Evolutionary conservation across 768 basidiomycete genomes (phyloP).

Genomic region (Psilocybe tampanensis): DNA sequence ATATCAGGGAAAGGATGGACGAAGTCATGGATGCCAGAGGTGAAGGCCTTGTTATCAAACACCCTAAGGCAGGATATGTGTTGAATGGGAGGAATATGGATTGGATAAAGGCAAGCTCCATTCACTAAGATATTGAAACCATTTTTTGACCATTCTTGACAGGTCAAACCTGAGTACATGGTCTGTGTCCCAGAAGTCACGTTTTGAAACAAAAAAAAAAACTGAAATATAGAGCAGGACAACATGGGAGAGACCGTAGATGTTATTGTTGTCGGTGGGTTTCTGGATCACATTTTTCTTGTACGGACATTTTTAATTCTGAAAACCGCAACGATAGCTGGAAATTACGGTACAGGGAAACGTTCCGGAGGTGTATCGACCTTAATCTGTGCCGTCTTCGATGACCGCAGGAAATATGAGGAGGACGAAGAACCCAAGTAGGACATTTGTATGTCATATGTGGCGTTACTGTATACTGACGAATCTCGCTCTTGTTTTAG

Average conservation of each 20-base stretch:
- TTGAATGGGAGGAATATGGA: constrained; percentile 87
- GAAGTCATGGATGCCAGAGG: constrained; percentile 83
- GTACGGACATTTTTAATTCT: too few species aligned
- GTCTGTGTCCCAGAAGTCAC: constrained; percentile 36
- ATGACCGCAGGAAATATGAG: constrained; percentile 59
- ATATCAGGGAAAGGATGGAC: constrained; percentile 81
- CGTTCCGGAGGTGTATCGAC: constrained; percentile 90
- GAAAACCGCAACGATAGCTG: constrained; percentile 47
- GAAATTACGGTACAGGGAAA: constrained; percentile 85
- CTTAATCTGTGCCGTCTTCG: constrained; percentile 86
- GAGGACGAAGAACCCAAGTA: constrained; percentile 71
- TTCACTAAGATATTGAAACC: not conserved
- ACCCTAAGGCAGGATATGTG: constrained; percentile 76
- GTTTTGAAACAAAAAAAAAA: not conserved
- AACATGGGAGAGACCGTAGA: constrained; percentile 94
- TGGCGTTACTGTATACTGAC: too few species aligned
- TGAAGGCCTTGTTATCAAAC: constrained; percentile 93
- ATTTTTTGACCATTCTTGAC: not conserved
- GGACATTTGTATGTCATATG: constrained; percentile 14
- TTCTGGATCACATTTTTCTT: not conserved
- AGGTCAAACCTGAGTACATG: constrained; percentile 90
- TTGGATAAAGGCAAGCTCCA: constrained; percentile 82
- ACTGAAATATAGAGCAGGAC: constrained; percentile 49
- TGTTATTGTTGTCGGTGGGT: constrained; percentile 83
- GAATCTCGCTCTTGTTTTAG: constrained; percentile 51